Conservation (phyloP, 345 rosid genomes). For the Tarenaya hassleriana region DNA sequence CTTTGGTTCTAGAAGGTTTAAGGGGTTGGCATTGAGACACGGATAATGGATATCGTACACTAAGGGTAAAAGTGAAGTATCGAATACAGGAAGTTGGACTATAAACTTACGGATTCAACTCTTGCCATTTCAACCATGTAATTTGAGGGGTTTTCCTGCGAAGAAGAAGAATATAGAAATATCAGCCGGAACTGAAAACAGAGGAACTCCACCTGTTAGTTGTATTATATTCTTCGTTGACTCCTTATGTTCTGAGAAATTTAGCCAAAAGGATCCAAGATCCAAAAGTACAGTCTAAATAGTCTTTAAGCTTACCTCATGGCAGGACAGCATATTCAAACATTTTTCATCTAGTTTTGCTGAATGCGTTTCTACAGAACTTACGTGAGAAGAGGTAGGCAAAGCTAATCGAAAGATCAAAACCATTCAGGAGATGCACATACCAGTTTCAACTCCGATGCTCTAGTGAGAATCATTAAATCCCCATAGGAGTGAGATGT, state of each 20-base stretch:
- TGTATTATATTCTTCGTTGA: no score
- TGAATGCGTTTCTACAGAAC: not conserved
- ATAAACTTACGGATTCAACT: slow-evolving; percentile 66
- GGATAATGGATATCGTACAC: not conserved
- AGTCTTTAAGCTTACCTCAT: no score
- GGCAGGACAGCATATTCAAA: no score
- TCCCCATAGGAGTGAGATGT: slow-evolving; percentile 91
- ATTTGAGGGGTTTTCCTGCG: slow-evolving; percentile 74
- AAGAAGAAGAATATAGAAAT: not conserved
- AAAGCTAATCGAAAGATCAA: slow-evolving; percentile 5
- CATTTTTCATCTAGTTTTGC: no score
- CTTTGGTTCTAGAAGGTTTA: no score
- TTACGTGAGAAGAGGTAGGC: not conserved
- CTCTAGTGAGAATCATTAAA: slow-evolving; percentile 65
- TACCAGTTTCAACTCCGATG: slow-evolving; percentile 59
- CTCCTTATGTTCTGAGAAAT: no score
- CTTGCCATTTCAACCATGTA: slow-evolving; percentile 96
- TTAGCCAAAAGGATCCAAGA: no score
- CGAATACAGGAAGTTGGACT: slow-evolving; percentile 15
- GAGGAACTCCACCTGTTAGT: not conserved
- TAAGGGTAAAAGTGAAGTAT: slow-evolving; percentile 10
- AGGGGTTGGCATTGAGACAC: no score
- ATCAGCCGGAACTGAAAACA: not conserved
- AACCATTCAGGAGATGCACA: slow-evolving; percentile 17
- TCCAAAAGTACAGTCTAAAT: no score